Evolutionary conservation across 2,329 filamentous ascomycete species (phyloP).

Genomic region (Fusarium succisae): DNA sequence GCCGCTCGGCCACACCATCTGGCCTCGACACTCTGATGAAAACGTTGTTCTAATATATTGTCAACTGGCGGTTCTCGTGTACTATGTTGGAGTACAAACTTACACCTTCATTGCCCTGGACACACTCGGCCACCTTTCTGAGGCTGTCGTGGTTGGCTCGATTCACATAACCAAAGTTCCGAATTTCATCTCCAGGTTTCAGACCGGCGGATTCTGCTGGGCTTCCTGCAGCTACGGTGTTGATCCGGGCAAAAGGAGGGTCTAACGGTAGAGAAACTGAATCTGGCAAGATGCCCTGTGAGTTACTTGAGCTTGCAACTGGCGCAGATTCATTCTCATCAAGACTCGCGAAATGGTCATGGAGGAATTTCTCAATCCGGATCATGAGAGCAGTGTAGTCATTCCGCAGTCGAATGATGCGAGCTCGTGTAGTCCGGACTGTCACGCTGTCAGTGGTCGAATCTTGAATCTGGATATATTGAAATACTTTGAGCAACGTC

Average conservation of each 20-base stretch:
- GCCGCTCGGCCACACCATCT: constrained; percentile 51
- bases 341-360: constrained; percentile 85
- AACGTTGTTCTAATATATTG: constrained; percentile 67
- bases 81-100: constrained; percentile 50
- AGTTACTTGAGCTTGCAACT: constrained; percentile 33
- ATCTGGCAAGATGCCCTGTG: constrained; percentile 46
- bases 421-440: constrained; percentile 93
- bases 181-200: constrained; percentile 80
- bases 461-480: constrained; percentile 30
- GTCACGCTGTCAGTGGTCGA: constrained; percentile 24
- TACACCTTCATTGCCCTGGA: constrained; percentile 90
- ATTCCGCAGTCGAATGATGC: constrained; percentile 89
- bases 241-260: constrained; percentile 84
- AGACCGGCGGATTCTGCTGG: constrained; percentile 87
- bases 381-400: constrained; percentile 93
- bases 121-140: constrained; percentile 85
- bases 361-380: constrained; percentile 84
- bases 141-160: constrained; percentile 87
- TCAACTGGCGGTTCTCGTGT: constrained; percentile 35
- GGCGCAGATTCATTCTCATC: constrained; percentile 57
- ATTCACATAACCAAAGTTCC: constrained; percentile 86
- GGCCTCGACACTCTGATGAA: constrained; percentile 72
- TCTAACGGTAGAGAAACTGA: constrained; percentile 41
- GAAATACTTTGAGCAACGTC: constrained; percentile 88
- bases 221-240: constrained; percentile 79